Evolutionary conservation across 2,329 filamentous ascomycete species (phyloP).

Genomic region (Claviceps monticola): DNA sequence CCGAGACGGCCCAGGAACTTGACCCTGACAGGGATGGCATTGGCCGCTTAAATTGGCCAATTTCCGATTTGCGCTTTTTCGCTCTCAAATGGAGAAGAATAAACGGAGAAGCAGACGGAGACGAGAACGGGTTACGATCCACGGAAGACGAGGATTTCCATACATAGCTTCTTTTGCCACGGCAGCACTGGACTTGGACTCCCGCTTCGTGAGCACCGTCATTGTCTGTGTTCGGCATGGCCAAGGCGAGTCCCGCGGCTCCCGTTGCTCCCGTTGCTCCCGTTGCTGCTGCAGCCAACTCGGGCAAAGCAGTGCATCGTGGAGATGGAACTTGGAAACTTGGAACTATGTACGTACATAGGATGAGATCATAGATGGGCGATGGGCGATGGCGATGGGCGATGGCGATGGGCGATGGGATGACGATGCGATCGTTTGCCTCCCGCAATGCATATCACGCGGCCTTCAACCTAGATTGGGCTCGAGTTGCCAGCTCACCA

Average conservation of each 20-base stretch:
- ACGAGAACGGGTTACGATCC: neutral
- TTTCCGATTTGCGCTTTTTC: constrained; percentile 7
- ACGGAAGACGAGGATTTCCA: too few relatives aligned
- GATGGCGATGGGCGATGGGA: neutral
- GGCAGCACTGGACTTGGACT: too few relatives aligned
- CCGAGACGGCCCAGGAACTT: constrained; percentile 7
- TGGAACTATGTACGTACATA: neutral
- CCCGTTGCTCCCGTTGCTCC: too few relatives aligned
- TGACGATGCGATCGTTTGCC: neutral
- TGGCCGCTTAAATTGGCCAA: constrained; percentile 12
- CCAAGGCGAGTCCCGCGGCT: too few relatives aligned
- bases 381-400: too few relatives aligned
- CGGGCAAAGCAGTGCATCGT: neutral
- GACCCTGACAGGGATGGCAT: constrained; percentile 1
- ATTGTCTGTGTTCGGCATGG: too few relatives aligned
- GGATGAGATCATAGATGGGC: too few relatives aligned
- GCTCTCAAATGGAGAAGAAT: neutral
- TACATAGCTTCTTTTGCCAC: too few relatives aligned
- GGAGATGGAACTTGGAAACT: neutral
- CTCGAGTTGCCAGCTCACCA: neutral
- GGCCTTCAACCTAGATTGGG: neutral
- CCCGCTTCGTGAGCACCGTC: too few relatives aligned
- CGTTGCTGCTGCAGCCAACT: too few relatives aligned
- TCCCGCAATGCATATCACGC: neutral
- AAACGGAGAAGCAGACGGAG: neutral